These are phyloP conservation scores for Elaeis oleifera DNA, from an alignment of 202 grass and related monocot species.

Conservation along the genomic window DNA sequence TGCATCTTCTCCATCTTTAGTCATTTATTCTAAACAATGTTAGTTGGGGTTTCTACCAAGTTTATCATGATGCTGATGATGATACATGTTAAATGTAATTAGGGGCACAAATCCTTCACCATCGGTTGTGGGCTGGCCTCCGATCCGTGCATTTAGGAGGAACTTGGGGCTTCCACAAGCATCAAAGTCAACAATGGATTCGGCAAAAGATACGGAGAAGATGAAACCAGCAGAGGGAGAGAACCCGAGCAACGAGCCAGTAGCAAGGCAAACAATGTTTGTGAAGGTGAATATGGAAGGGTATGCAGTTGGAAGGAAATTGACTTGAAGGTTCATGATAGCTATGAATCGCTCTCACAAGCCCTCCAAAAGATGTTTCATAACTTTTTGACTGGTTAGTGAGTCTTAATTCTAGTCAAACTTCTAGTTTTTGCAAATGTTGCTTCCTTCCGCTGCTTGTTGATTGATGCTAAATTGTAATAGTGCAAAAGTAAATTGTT, in stretches of 20 bases:
- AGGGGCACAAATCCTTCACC: constrained; percentile 6
- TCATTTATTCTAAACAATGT: neutral
- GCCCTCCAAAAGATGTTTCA: constrained; percentile 27
- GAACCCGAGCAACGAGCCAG: neutral
- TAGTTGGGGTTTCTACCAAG: neutral
- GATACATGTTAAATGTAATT: neutral
- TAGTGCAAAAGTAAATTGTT: neutral
- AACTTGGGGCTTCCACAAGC: constrained; percentile 16
- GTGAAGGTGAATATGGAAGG: constrained; percentile 32
- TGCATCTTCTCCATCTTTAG: no score
- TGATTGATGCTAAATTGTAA: neutral
- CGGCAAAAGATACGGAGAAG: neutral
- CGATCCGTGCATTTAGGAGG: constrained; percentile 9
- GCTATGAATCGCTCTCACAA: constrained; percentile 18
- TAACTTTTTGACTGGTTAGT: constrained; percentile 20
- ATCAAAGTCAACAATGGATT: neutral
- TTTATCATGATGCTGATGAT: neutral
- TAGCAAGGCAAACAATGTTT: constrained; percentile 8
- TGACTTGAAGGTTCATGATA: constrained; percentile 13
- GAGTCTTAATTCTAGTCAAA: no score
- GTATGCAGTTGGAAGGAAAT: constrained; percentile 23
- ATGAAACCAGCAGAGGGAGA: neutral
- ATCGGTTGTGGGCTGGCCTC: constrained; percentile 21
- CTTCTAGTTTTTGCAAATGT: no score
- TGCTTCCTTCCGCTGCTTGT: neutral